A percentile compares a stretch with the other conserved stretches of the same genome.
These are phyloP conservation scores for Grigorovia jiainica DNA, from an alignment of 805 yeast species.

Conservation along the genomic window DNA sequence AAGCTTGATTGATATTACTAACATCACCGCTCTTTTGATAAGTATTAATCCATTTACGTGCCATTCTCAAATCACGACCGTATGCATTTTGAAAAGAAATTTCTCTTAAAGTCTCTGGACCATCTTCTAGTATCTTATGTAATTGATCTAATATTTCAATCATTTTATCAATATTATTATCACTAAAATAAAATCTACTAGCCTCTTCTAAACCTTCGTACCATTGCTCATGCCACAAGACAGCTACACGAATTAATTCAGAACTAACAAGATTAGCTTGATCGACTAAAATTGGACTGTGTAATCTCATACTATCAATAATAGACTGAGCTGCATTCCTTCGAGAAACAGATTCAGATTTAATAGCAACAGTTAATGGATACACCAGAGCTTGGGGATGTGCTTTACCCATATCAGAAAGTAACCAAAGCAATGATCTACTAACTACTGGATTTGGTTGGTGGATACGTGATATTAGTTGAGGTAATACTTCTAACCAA, in stretches of 20 bases:
- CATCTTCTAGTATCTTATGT: constrained; percentile 72
- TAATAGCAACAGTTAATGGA: constrained; percentile 91
- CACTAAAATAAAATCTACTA: constrained; percentile 84
- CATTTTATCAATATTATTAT: constrained; percentile 91
- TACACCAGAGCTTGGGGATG: constrained; percentile 97
- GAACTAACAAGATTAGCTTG: constrained; percentile 92
- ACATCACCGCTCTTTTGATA: constrained; percentile 78
- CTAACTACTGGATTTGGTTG: constrained; percentile 86
- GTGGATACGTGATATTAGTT: constrained; percentile 89
- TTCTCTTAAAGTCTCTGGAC: constrained; percentile 90
- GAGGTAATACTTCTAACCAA: constrained; percentile 95
- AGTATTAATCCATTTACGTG: constrained; percentile 85
- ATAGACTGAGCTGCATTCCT: constrained; percentile 88
- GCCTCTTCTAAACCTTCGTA: constrained; percentile 97
- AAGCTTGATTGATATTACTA: constrained; percentile 87
- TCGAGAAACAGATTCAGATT: constrained; percentile 82
- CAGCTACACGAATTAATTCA: constrained; percentile 90
- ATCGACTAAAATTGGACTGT: constrained; percentile 73
- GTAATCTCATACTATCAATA: constrained; percentile 84
- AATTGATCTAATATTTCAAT: constrained; percentile 81
- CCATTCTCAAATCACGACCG: constrained; percentile 87
- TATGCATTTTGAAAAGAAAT: constrained; percentile 86
- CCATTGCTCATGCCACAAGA: constrained; percentile 97
- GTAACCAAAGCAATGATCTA: constrained; percentile 63
- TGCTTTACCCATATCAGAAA: constrained; percentile 83